Base-by-base conservation (phyloP, 179 eudicot genomes). In the Beta macrorhiza region DNA sequence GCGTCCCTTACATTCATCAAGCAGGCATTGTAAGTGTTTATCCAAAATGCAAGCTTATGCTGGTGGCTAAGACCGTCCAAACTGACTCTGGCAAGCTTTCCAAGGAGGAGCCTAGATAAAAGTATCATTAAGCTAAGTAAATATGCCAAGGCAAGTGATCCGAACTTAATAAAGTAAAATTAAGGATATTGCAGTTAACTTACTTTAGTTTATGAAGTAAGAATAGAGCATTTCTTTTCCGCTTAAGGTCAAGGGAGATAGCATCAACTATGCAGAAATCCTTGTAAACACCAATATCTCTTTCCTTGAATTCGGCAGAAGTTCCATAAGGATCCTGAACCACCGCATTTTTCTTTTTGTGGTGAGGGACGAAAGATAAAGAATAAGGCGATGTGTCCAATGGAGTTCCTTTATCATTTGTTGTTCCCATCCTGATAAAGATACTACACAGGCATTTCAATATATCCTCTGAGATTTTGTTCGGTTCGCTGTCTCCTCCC, bases 1-100 rank as follows among this genome's bases (percentile, higher is more conserved):
- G 52, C 42, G 72, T 15, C 25, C 32, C 95, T 85, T 89, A 95
- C 99, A 79, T 95, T 95, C 94, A 95, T 92, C 93, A 95, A 85
- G 88, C 97, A 95, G n/a, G 93, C 84, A 83, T 93, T 93, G 80
- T 95, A 93, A 16, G 87, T 90, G 81, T 95, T 95, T 57, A 95
- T 91, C 99, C 99, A 95, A 84, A 95, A 95, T 7, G 98, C 98
- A 72, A 95, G 98, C 90, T 91, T 95, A 80, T 95, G 93, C 78
- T 92, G 97, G 85, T 93, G 98, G 45, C 88, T 87, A 55, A 95
- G 93, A 67, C 95, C 92, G 73, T 91, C 90, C 87, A 93, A 81
- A 79, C 75, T 84, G 70, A 91, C 88, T 20, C 90, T 86, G 25
- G 90, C 87, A 62, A 95, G 94, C 86, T 90, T 93, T 76, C 91